These are phyloP conservation scores for Samsoniella hepiali DNA, from an alignment of 2,329 filamentous ascomycete genomes.

Conservation along the genomic window DNA sequence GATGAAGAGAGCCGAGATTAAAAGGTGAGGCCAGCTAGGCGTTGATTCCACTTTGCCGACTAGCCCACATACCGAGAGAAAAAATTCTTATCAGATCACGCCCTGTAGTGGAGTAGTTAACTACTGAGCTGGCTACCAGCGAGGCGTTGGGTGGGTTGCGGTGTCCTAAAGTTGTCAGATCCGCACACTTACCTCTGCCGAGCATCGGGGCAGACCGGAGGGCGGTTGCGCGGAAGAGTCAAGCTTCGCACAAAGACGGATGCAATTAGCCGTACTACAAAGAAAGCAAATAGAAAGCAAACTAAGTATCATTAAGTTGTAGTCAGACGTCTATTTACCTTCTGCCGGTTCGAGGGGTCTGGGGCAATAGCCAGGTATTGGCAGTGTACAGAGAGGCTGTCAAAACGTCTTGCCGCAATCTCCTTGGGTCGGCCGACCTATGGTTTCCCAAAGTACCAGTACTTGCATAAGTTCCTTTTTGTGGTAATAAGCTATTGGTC, in stretches of 20 bases:
- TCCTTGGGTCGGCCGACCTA: not conserved
- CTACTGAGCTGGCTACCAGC: not conserved
- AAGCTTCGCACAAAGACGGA: not conserved
- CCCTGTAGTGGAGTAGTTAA: not conserved
- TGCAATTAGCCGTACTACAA: not conserved
- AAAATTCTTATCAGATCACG: conserved; percentile 18
- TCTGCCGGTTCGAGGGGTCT: not conserved
- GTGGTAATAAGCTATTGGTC: not conserved
- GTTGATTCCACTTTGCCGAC: not conserved
- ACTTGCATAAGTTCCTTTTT: not conserved
- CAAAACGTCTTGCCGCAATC: not conserved
- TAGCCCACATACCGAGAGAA: not conserved
- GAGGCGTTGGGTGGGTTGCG: not conserved
- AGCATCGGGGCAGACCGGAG: not conserved
- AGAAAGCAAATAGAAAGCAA: not conserved
- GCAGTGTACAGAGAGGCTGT: not conserved
- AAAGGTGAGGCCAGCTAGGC: not conserved
- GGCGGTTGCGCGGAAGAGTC: not conserved
- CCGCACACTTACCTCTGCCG: conserved; percentile 23
- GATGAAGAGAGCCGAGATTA: too few species aligned
- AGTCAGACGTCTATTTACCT: too few species aligned
- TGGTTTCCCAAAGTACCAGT: not conserved
- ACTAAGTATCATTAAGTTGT: not conserved
- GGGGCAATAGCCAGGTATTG: not conserved
- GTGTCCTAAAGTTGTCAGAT: conserved; percentile 37